Conservation (phyloP, 768 basidiomycete species). For the Trametes cinnabarina region DNA sequence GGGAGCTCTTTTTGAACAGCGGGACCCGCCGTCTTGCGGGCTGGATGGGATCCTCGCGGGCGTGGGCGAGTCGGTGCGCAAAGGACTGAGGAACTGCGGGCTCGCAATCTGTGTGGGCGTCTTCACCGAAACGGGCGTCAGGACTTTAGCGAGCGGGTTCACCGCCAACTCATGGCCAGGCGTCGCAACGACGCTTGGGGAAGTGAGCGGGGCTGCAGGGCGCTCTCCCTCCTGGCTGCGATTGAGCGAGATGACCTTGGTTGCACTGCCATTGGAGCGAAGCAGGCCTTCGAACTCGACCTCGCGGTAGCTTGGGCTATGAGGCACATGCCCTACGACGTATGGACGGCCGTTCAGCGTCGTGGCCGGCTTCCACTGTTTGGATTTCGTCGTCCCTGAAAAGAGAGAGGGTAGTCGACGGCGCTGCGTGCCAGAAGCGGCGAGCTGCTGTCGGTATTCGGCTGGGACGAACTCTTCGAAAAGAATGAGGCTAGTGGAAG, state of each 20-base stretch:
- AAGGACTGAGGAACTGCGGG: constrained; percentile 10
- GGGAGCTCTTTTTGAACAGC: constrained; percentile 39
- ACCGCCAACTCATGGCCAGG: constrained; percentile 7
- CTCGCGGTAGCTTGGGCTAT: constrained; percentile 55
- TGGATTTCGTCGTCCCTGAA: constrained; percentile 47
- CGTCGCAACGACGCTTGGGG: constrained; percentile 33
- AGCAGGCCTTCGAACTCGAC: constrained; percentile 79
- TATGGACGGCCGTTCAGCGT: constrained; percentile 80
- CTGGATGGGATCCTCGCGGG: neutral
- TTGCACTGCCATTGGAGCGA: constrained; percentile 46
- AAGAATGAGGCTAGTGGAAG: constrained; percentile 65
- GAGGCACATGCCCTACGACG: constrained; percentile 56
- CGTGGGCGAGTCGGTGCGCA: constrained; percentile 13
- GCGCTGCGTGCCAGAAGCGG: constrained; percentile 44
- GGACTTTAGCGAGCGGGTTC: constrained; percentile 8
- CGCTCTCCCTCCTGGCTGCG: constrained; percentile 20
- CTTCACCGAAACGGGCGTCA: neutral
- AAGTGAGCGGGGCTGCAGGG: constrained; percentile 6
- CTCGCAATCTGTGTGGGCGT: neutral
- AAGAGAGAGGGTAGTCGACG: constrained; percentile 71
- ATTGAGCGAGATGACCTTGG: constrained; percentile 38
- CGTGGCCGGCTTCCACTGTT: constrained; percentile 77
- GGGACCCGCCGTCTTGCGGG: constrained; percentile 13
- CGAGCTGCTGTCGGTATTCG: constrained; percentile 80
- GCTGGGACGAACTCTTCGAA: constrained; percentile 94